Evolutionary conservation across 441 rosid genomes (phyloP).

Genomic region (Erysimum pusillum): DNA sequence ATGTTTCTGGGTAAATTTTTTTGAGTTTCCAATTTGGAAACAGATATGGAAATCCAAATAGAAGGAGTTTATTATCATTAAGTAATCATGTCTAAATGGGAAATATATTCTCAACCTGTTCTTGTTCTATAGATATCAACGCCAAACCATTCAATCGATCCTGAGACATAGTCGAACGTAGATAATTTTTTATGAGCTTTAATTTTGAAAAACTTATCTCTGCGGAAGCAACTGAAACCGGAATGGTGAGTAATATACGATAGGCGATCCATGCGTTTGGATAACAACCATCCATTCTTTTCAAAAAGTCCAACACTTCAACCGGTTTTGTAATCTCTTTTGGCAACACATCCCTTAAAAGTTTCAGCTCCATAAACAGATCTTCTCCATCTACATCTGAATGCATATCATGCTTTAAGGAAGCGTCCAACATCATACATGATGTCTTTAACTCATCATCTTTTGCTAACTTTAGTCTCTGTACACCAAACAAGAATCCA

Average conservation of each 20-base stretch:
- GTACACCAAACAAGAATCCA: neutral
- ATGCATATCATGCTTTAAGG: neutral
- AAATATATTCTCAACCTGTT: neutral
- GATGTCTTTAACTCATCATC: slow-evolving; percentile 1
- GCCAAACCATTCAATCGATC: neutral
- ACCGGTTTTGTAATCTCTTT: neutral
- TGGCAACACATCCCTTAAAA: too few relatives aligned
- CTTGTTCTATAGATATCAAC: neutral
- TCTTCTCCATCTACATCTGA: neutral
- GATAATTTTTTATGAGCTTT: neutral
- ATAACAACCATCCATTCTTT: too few relatives aligned
- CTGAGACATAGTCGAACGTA: neutral
- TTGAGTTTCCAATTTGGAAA: too few relatives aligned
- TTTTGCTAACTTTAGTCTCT: neutral
- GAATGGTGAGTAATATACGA: too few relatives aligned
- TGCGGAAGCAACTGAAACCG: too few relatives aligned
- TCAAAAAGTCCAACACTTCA: too few relatives aligned
- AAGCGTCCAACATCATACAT: slow-evolving; percentile 3
- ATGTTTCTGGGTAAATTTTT: too few relatives aligned
- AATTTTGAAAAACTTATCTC: too few relatives aligned
- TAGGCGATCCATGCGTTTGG: too few relatives aligned
- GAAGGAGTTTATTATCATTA: too few relatives aligned
- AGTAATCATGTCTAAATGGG: too few relatives aligned
- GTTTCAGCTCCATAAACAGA: neutral
- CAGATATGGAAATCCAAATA: too few relatives aligned